Conservation (phyloP, 768 basidiomycete species). For the Kwoniella europaea region DNA sequence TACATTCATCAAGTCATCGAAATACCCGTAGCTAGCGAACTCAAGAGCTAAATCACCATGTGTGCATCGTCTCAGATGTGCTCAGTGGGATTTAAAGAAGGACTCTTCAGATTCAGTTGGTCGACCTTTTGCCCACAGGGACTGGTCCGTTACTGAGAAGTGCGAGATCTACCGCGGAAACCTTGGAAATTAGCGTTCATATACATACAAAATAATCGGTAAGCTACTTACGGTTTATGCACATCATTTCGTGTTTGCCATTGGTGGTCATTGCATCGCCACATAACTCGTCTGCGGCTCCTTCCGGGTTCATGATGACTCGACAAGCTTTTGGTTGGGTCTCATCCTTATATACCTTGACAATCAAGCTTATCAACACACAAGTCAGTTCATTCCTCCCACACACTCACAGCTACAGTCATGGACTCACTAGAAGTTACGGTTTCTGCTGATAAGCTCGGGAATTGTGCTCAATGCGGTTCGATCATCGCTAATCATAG, state of each 20-base stretch:
- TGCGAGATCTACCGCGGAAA: background rate
- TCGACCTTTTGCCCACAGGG: background rate
- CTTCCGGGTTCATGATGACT: background rate
- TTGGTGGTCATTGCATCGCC: background rate
- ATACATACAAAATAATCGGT: background rate
- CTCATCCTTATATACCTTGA: background rate
- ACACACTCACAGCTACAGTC: background rate
- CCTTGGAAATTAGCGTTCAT: background rate
- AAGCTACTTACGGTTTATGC: background rate
- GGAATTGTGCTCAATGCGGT: background rate
- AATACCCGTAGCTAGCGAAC: too few species aligned
- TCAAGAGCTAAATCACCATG: too few species aligned
- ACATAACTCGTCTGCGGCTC: background rate
- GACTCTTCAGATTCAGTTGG: too few species aligned
- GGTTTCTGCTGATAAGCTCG: background rate
- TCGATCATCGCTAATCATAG: too few species aligned
- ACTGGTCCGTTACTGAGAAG: background rate
- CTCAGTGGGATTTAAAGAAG: too few species aligned
- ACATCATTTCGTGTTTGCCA: background rate
- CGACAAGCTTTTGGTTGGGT: background rate
- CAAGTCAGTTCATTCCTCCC: background rate
- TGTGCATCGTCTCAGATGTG: too few species aligned
- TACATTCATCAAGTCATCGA: too few species aligned
- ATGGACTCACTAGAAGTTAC: background rate
- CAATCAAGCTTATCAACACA: background rate